These are phyloP conservation scores for Auxenochlorella pyrenoidosa DNA, from an alignment of 139 green algal species.

Conservation along the genomic window DNA sequence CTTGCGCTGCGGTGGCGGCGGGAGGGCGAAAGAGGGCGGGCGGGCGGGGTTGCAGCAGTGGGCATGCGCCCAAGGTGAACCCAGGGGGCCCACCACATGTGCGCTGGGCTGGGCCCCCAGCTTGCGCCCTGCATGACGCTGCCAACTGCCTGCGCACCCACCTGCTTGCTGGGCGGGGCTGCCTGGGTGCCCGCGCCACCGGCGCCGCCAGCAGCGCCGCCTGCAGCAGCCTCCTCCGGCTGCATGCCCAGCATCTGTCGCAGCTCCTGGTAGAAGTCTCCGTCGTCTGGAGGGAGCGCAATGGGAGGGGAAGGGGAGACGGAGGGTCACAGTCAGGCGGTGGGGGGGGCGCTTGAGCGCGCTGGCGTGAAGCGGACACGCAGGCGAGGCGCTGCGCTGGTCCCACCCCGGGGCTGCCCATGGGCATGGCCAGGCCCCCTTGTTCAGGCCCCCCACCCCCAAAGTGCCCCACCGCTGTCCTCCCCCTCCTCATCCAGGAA, in stretches of 20 bases:
- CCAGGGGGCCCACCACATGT: too few species aligned
- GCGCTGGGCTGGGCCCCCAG: neutral
- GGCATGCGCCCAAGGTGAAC: neutral
- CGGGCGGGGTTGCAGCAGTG: neutral
- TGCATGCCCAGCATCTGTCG: conserved; percentile 31
- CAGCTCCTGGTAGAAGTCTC: conserved; percentile 50
- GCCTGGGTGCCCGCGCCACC: neutral
- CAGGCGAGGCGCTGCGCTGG: too few species aligned
- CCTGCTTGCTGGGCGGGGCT: neutral
- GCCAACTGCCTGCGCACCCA: neutral
- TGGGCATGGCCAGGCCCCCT: too few species aligned
- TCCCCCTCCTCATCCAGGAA: neutral
- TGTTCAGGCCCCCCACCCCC: neutral
- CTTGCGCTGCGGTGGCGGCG: neutral
- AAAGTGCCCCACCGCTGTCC: conserved; percentile 1
- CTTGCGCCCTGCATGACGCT: neutral
- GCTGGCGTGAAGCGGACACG: too few species aligned
- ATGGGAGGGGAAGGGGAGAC: too few species aligned
- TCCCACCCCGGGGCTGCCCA: too few species aligned
- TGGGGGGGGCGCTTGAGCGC: too few species aligned
- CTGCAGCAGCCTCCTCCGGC: neutral
- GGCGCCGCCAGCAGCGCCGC: neutral
- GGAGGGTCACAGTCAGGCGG: too few species aligned
- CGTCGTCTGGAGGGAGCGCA: conserved; percentile 23
- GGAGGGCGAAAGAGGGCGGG: neutral